Conservation (phyloP, 192 early-diverging fungal genomes). For the Mortierella hygrophila region DNA sequence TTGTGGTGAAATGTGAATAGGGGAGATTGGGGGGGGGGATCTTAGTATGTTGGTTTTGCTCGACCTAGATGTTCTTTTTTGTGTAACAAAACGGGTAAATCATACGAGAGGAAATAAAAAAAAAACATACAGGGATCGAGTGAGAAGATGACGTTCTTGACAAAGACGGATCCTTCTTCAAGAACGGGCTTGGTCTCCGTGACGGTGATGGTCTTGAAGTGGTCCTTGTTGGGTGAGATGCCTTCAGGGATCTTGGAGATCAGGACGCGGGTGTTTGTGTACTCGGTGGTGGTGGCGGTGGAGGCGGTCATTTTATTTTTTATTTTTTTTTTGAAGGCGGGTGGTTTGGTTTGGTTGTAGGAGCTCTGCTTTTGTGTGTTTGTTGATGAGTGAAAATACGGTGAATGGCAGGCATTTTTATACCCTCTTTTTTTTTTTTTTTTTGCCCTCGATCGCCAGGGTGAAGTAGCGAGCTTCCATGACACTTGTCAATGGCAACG, state of each 20-base stretch:
- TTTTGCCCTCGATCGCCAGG: too few relatives aligned
- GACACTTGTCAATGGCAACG: too few relatives aligned
- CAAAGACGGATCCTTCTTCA: conserved; percentile 15
- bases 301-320: conserved; percentile 43
- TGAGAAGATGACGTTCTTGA: conserved; percentile 1
- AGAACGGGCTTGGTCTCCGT: conserved; percentile 28
- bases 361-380: too few relatives aligned
- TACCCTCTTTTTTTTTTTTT: too few relatives aligned
- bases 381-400: too few relatives aligned
- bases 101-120: background rate
- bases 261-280: conserved; percentile 23
- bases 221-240: conserved; percentile 1
- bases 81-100: too few relatives aligned
- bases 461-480: too few relatives aligned
- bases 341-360: background rate
- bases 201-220: conserved; percentile 4
- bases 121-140: conserved; percentile 12
- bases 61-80: background rate
- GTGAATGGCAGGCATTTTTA: too few relatives aligned
- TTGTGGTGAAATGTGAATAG: too few relatives aligned
- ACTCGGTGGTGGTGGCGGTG: background rate
- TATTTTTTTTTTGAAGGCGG: conserved; percentile 22
- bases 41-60: background rate
- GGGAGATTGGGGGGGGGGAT: background rate
- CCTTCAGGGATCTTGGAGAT: conserved; percentile 15